A percentile compares a stretch with the other conserved stretches of the same genome.
These are phyloP conservation scores for Trichophyton benhamiae DNA, from an alignment of 2,329 filamentous ascomycete genomes.

Conservation along the genomic window DNA sequence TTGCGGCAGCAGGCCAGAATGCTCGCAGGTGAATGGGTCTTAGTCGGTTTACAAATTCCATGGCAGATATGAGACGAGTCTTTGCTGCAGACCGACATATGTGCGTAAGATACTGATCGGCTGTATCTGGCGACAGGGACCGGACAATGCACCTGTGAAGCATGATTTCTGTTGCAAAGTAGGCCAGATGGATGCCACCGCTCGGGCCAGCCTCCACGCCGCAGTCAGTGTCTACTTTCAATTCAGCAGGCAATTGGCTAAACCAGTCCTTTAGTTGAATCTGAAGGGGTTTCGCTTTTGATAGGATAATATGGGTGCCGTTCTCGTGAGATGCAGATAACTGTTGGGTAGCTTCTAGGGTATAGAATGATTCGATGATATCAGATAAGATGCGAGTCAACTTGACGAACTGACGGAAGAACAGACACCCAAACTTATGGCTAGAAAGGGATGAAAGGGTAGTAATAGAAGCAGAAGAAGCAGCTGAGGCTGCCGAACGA, in stretches of 20 bases:
- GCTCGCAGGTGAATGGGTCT: constrained; percentile 74
- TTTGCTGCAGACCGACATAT: constrained; percentile 92
- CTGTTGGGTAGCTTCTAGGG: constrained; percentile 36
- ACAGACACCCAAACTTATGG: constrained; percentile 14
- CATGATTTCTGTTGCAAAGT: constrained; percentile 89
- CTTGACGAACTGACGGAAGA: constrained; percentile 42
- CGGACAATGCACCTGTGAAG: constrained; percentile 84
- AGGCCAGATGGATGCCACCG: constrained; percentile 76
- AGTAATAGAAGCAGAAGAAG: neutral
- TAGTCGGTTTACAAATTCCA: constrained; percentile 93
- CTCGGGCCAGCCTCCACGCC: constrained; percentile 26
- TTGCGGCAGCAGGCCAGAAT: constrained; percentile 56
- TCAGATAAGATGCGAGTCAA: constrained; percentile 42
- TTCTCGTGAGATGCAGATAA: constrained; percentile 30
- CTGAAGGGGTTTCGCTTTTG: constrained; percentile 43
- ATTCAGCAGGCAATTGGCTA: constrained; percentile 33
- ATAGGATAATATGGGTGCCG: constrained; percentile 39
- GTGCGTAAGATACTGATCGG: constrained; percentile 73
- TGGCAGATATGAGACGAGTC: constrained; percentile 82
- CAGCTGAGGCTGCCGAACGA: neutral
- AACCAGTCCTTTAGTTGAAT: constrained; percentile 44
- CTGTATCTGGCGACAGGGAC: constrained; percentile 47
- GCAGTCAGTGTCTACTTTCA: constrained; percentile 40
- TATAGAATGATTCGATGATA: constrained; percentile 42
- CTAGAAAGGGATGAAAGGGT: neutral